Conservation (phyloP, 352 stramenopile species). For the Phytopythium boreale region DNA sequence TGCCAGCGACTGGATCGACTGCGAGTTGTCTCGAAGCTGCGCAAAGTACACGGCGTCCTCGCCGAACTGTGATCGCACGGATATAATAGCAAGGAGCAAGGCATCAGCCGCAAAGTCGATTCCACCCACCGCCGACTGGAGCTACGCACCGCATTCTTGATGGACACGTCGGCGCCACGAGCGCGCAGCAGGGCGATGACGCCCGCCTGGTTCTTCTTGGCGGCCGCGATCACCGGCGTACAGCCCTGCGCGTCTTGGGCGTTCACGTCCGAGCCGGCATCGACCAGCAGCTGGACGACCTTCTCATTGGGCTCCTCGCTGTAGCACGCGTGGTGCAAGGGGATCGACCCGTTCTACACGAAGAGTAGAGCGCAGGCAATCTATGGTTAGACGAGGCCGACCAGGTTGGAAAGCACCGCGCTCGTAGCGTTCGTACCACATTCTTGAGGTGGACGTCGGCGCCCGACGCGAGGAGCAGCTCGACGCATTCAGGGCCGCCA, state of each 20-base stretch:
- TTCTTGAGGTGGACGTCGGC: constrained; percentile 48
- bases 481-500: constrained; percentile 43
- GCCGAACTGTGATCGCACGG: constrained; percentile 32
- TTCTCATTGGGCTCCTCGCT: constrained; percentile 51
- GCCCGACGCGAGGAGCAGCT: constrained; percentile 43
- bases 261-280: constrained; percentile 62
- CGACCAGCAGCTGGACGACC: constrained; percentile 53
- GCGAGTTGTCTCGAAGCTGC: constrained; percentile 50
- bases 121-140: background rate
- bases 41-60: constrained; percentile 68
- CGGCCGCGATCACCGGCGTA: constrained; percentile 65
- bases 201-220: constrained; percentile 72
- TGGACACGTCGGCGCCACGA: constrained; percentile 42
- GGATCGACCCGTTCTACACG: constrained; percentile 59
- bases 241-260: constrained; percentile 53
- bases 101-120: background rate
- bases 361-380: background rate
- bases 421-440: constrained; percentile 29
- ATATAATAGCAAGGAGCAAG: background rate
- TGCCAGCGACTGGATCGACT: constrained; percentile 41
- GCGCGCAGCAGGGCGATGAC: constrained; percentile 49
- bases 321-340: constrained; percentile 79
- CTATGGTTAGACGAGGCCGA: background rate
- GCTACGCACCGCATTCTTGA: constrained; percentile 39
- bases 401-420: background rate